Conservation (phyloP, 2,329 filamentous ascomycete genomes). For the Erysiphe pulchra region DNA sequence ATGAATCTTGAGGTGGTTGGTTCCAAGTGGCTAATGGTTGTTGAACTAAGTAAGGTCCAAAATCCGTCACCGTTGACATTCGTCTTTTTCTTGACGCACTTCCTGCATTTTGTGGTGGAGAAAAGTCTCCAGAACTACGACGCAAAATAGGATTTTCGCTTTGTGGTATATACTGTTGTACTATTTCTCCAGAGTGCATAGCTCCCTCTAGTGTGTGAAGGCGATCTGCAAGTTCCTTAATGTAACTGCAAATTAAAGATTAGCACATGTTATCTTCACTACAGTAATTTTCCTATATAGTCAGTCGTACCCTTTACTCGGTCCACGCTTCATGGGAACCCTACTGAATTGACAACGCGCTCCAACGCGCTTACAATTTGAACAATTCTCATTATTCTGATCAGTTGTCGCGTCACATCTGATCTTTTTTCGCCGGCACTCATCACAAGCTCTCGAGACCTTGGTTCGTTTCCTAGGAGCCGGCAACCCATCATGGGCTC, state of each 20-base stretch:
- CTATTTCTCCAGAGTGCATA: slow-evolving; percentile 18
- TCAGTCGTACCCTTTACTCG: slow-evolving; percentile 48
- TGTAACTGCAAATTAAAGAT: slow-evolving; percentile 32
- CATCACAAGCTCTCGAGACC: slow-evolving; percentile 70
- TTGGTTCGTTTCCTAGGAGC: slow-evolving; percentile 52
- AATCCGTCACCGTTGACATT: slow-evolving; percentile 21
- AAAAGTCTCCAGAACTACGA: slow-evolving; percentile 24
- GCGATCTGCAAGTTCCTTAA: slow-evolving; percentile 72
- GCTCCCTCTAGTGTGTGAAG: slow-evolving; percentile 54
- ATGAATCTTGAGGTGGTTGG: slow-evolving; percentile 5
- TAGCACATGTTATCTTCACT: neutral
- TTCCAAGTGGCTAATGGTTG: slow-evolving; percentile 7
- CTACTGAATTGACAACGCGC: slow-evolving; percentile 64
- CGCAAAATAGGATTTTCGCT: slow-evolving; percentile 8
- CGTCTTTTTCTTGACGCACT: slow-evolving; percentile 19
- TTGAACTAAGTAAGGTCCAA: slow-evolving; percentile 16
- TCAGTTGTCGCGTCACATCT: slow-evolving; percentile 67
- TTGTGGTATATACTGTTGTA: slow-evolving; percentile 23
- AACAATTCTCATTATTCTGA: slow-evolving; percentile 46
- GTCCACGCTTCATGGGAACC: slow-evolving; percentile 67
- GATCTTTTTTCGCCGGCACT: slow-evolving; percentile 73
- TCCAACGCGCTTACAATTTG: slow-evolving; percentile 55
- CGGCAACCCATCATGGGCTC: slow-evolving; percentile 19
- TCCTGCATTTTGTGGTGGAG: slow-evolving; percentile 21
- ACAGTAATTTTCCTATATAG: neutral